Evolutionary conservation across 1,284 basidiomycete species (phyloP), one percentile per base, ranked within the genome.

Genomic region (Fomitopsis betulina): DNA sequence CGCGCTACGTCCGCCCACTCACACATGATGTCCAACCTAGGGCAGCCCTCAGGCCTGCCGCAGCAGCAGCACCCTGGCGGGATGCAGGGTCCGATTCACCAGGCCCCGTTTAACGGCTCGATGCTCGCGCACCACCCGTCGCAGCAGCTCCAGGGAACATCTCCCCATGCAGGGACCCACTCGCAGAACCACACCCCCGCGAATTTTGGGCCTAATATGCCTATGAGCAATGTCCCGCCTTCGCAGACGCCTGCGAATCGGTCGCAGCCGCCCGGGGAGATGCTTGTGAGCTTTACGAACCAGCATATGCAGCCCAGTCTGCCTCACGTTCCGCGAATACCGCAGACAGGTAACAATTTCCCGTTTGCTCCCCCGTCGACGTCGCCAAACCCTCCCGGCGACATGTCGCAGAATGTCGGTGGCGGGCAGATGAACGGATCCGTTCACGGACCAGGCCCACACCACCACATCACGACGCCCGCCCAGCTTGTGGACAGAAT

Each of bases 401-500:
- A 81, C 53, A 72, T 76, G 60, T 66, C 76, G 4, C 76, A 68
- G 42, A 62, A 64, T 25, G 52, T 62, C 37, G 62, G 63, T 9
- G 61, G 60, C 27, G 56, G 43, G 17, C 57, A 60, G 53, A 58
- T 65, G 58, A 62, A 63, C 27, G 60, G 67, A 4, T 59, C 68
- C 21, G 63, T 61, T 2, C 69, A 75, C 21, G 64, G 72, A 4
- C 76, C 69, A 53, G 65, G 72, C 4, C 76, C 69, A 53, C 77
- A 79, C 25, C 65, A 70, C 12, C 82, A 84, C 58, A 77, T 77
- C 17, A 65, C 76, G 21, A 86, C 85, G 2, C 84, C 86, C 8
- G 82, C 84, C 7, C 85, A 87, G 64, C 78, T 80, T 53, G 76
- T 79, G 58, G 78, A 79, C 53, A 72, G 77, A 56, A 81, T 84